phyloP scores from a whole-genome alignment of 2,329 filamentous ascomycete genomes.

The Ascochyta koolunga region DNA sequence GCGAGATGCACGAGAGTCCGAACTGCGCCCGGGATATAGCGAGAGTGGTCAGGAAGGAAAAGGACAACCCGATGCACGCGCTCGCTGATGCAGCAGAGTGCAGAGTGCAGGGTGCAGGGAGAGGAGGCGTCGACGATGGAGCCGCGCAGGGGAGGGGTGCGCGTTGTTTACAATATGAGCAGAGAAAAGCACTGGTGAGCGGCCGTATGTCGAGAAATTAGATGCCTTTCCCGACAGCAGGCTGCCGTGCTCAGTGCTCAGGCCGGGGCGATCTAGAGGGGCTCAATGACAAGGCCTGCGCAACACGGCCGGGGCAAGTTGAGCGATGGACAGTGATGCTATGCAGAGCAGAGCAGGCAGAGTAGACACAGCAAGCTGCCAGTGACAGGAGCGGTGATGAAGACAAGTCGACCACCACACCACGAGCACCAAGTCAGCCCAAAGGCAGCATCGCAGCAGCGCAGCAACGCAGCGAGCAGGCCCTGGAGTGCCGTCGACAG shows the following conservation, averaged over 20 bases:
- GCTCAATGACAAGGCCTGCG: conserved; percentile 17
- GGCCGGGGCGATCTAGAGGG: conserved; percentile 31
- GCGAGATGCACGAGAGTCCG: conserved; percentile 23
- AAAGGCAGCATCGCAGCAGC: conserved; percentile 16
- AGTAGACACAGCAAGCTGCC: conserved; percentile 1
- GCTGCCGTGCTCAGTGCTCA: conserved; percentile 28
- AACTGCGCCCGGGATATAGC: conserved; percentile 25
- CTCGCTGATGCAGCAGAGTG: conserved; percentile 27
- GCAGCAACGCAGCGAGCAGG: conserved; percentile 13
- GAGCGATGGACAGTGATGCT: neutral
- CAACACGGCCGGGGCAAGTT: conserved; percentile 9
- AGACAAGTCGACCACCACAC: conserved; percentile 7
- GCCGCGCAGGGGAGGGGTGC: conserved; percentile 17
- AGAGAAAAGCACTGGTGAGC: conserved; percentile 5
- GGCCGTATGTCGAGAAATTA: conserved; percentile 35
- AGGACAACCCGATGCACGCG: conserved; percentile 28
- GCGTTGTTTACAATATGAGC: conserved; percentile 17
- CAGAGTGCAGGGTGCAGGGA: conserved; percentile 25
- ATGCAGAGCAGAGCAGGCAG: neutral
- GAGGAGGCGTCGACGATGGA: conserved; percentile 19
- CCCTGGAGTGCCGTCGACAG: conserved; percentile 8
- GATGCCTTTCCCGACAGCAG: conserved; percentile 30
- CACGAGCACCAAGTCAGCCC: conserved; percentile 15
- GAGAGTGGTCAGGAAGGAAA: conserved; percentile 28
- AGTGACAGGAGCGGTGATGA: neutral